Percentiles rank a stretch among this genome's conserved stretches.
Evolutionary conservation across 2,329 filamentous ascomycete species (phyloP).

Genomic region (Leptographium radiaticola): DNA sequence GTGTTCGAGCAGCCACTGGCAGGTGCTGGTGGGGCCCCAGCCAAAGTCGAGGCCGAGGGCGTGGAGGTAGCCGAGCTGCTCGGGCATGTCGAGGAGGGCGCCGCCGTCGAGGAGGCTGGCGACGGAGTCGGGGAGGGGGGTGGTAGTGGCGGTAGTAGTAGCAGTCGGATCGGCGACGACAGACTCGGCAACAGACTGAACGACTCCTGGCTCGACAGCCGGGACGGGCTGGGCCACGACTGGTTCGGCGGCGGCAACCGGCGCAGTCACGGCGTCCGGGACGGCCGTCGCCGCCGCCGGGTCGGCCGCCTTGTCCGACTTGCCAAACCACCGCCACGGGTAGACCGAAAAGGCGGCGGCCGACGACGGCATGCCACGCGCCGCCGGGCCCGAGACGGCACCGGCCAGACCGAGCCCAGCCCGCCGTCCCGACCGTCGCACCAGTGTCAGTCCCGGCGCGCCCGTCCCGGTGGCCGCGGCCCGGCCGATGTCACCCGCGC

Average conservation of each 20-base stretch:
- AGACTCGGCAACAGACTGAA: no score
- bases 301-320: slow-evolving; percentile 2
- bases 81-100: slow-evolving; percentile 48
- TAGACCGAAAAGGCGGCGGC: slow-evolving; percentile 11
- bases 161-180: background rate
- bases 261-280: no score
- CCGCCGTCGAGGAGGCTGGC: slow-evolving; percentile 19
- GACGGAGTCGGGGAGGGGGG: slow-evolving; percentile 13
- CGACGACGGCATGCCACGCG: slow-evolving; percentile 7
- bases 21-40: slow-evolving; percentile 59
- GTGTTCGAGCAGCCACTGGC: slow-evolving; percentile 71
- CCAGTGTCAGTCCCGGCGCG: background rate
- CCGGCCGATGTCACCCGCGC: background rate
- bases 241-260: no score
- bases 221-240: no score
- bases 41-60: slow-evolving; percentile 79
- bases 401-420: background rate
- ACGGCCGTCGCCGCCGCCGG: slow-evolving; percentile 1
- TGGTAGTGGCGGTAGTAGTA: background rate
- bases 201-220: no score
- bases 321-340: slow-evolving; percentile 5
- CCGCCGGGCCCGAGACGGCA: slow-evolving; percentile 7
- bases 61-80: slow-evolving; percentile 71
- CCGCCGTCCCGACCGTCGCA: background rate
- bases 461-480: background rate